phyloP scores from a whole-genome alignment of 768 basidiomycete genomes.

The Pulveroboletus sp. region DNA sequence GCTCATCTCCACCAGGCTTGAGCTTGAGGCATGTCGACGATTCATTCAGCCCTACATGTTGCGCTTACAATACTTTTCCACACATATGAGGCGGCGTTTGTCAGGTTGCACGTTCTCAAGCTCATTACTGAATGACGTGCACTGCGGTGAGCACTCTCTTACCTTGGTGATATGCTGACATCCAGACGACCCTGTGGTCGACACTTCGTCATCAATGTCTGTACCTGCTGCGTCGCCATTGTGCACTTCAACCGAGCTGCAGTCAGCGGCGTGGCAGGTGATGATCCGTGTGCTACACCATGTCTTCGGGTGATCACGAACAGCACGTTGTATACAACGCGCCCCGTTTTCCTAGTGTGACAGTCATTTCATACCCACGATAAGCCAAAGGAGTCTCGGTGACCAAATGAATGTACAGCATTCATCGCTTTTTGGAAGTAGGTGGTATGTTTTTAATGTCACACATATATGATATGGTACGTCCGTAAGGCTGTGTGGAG shows the following conservation, averaged over 20 bases:
- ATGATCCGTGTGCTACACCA: neutral
- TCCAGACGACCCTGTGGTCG: neutral
- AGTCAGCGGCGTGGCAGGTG: neutral
- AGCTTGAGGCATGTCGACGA: neutral
- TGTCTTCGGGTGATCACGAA: neutral
- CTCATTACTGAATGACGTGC: no score
- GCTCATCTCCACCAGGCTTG: no score
- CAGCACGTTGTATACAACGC: neutral
- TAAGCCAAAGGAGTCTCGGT: neutral
- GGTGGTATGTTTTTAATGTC: neutral
- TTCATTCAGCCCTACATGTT: neutral
- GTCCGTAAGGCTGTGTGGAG: neutral
- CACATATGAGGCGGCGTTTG: neutral
- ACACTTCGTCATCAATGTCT: neutral
- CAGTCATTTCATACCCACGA: neutral
- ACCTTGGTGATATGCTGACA: no score
- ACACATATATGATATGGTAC: neutral
- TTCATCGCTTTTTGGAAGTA: neutral
- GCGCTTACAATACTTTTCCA: neutral
- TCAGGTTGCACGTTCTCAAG: no score
- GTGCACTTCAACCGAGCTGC: neutral
- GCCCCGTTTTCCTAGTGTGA: neutral
- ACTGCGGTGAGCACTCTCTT: neutral
- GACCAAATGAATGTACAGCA: neutral
- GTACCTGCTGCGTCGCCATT: neutral